These are phyloP conservation scores for Ceratocystis harringtonii DNA, from an alignment of 2,329 filamentous ascomycete genomes.

Conservation along the genomic window DNA sequence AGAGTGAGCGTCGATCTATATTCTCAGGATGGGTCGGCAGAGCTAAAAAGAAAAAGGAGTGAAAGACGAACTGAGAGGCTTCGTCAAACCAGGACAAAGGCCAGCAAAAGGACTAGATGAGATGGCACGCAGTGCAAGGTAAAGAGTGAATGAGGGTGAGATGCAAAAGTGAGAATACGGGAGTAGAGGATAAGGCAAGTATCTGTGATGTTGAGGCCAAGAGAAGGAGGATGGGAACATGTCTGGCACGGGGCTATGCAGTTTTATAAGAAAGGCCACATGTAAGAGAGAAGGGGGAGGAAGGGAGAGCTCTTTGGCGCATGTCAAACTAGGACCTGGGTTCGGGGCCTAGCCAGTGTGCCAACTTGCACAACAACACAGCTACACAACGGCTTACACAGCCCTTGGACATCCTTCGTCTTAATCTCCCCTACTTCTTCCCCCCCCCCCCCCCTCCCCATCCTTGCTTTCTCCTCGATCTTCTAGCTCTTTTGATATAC, in stretches of 20 bases:
- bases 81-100: conserved; percentile 15
- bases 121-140: not conserved
- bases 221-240: too few relatives aligned
- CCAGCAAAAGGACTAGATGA: not conserved
- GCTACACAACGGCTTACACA: too few relatives aligned
- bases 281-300: not conserved
- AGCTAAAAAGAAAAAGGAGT: not conserved
- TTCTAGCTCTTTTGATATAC: too few relatives aligned
- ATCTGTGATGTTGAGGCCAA: not conserved
- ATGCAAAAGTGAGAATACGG: conserved; percentile 1
- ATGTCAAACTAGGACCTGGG: too few relatives aligned
- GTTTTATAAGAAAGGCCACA: not conserved
- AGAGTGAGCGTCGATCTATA: not conserved
- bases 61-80: conserved; percentile 13
- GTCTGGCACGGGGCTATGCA: not conserved
- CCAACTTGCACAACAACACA: too few relatives aligned
- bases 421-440: too few relatives aligned
- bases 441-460: too few relatives aligned
- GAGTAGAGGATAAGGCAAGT: not conserved
- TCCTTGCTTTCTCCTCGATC: too few relatives aligned
- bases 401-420: too few relatives aligned
- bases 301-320: too few relatives aligned
- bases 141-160: conserved; percentile 2
- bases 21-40: not conserved
- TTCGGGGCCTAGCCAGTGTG: too few relatives aligned